phyloP scores from a whole-genome alignment of 495 filamentous ascomycete genomes.

The Penicillium crystallinum region DNA sequence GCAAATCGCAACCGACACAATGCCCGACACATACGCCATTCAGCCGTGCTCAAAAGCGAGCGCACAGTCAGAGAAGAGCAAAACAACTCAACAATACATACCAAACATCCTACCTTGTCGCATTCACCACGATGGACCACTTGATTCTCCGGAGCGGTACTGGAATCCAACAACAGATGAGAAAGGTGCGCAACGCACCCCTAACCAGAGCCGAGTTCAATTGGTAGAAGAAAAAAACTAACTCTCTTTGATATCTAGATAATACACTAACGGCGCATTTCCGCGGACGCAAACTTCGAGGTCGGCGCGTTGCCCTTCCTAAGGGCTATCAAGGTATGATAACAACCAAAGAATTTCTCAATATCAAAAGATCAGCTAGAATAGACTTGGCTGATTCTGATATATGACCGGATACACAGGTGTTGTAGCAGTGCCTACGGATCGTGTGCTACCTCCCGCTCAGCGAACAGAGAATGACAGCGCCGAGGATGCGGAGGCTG shows the following conservation, averaged over 20 bases:
- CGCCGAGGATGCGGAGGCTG: constrained; percentile 34
- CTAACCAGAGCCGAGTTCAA: no score
- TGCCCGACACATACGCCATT: constrained; percentile 39
- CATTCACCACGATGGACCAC: constrained; percentile 71
- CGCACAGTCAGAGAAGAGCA: constrained; percentile 11
- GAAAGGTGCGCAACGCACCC: constrained; percentile 41
- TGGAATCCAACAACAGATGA: constrained; percentile 56
- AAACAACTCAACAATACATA: constrained; percentile 33
- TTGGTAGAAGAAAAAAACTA: no score
- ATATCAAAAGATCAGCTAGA: background rate
- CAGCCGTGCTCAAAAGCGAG: constrained; percentile 24
- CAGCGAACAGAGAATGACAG: constrained; percentile 35
- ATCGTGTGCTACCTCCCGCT: constrained; percentile 21
- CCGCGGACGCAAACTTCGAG: constrained; percentile 75
- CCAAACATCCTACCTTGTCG: constrained; percentile 82
- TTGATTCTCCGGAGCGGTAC: constrained; percentile 60
- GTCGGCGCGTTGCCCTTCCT: constrained; percentile 62
- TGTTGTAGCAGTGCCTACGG: constrained; percentile 37
- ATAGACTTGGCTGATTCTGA: background rate
- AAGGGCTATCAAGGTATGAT: constrained; percentile 64
- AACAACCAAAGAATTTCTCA: background rate
- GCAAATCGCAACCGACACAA: constrained; percentile 2
- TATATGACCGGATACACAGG: constrained; percentile 20
- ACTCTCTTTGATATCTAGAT: constrained; percentile 17
- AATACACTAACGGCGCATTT: constrained; percentile 62